Percentiles rank a stretch among this genome's conserved stretches.
phyloP scores from a whole-genome alignment of 768 basidiomycete genomes.

The Pleurotus sapidus region DNA sequence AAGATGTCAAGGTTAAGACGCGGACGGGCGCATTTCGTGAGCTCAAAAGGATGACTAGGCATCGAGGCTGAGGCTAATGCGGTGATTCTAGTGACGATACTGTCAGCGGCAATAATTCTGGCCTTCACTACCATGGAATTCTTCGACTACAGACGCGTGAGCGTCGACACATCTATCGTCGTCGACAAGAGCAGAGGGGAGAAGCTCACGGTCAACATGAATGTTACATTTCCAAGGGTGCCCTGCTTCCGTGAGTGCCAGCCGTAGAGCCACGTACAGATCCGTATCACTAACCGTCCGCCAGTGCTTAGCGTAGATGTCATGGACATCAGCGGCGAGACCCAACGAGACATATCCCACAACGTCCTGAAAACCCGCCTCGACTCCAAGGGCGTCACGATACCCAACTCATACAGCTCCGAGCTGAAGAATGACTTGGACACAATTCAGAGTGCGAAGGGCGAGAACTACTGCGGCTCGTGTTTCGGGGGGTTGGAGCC shows the following conservation, averaged over 20 bases:
- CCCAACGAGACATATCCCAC: constrained; percentile 87
- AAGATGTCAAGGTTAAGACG: constrained; percentile 99
- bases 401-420: constrained; percentile 51
- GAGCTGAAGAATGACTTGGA: constrained; percentile 89
- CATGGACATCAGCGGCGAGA: constrained; percentile 98
- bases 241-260: constrained; percentile 88
- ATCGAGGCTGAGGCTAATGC: constrained; percentile 5
- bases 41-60: constrained; percentile 25
- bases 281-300: background rate
- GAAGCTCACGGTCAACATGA: constrained; percentile 87
- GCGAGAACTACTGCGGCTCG: constrained; percentile 82
- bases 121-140: constrained; percentile 93
- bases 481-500: constrained; percentile 89
- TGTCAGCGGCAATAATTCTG: constrained; percentile 90
- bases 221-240: constrained; percentile 93
- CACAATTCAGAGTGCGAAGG: constrained; percentile 60
- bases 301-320: constrained; percentile 93
- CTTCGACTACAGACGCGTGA: constrained; percentile 87
- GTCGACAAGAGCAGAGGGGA: constrained; percentile 96
- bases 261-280: background rate
- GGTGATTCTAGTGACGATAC: constrained; percentile 70
- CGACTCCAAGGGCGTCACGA: constrained; percentile 50
- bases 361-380: constrained; percentile 85
- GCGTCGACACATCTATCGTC: constrained; percentile 86
- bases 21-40: constrained; percentile 87